Evolutionary conservation across 192 early-diverging fungal species (phyloP).

Genomic region (Rhizophlyctis rosea): DNA sequence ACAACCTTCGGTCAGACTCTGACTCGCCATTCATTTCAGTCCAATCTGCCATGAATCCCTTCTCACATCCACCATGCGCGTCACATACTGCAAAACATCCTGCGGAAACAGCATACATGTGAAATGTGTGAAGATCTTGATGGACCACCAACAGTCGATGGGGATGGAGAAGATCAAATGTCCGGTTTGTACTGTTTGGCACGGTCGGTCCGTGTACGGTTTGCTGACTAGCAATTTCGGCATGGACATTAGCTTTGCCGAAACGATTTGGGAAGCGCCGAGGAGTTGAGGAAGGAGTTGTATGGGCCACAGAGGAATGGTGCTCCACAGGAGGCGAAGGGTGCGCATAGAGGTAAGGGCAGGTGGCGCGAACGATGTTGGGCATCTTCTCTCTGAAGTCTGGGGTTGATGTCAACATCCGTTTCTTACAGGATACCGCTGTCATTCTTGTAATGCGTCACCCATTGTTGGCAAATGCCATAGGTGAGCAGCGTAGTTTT

Average conservation of each 20-base stretch:
- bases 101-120: constrained; percentile 53
- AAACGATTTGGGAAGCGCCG: constrained; percentile 37
- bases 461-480: constrained; percentile 39
- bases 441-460: constrained; percentile 23
- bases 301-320: constrained; percentile 1
- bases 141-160: constrained; percentile 46
- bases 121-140: constrained; percentile 45
- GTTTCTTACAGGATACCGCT: constrained; percentile 20
- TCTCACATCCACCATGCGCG: neutral
- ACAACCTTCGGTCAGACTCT: too few relatives aligned
- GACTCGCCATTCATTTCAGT: constrained; percentile 16
- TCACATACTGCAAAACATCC: constrained; percentile 38
- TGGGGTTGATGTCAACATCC: neutral
- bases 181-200: constrained; percentile 29
- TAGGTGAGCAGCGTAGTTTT: too few relatives aligned
- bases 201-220: neutral
- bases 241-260: constrained; percentile 33
- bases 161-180: constrained; percentile 41
- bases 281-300: constrained; percentile 33
- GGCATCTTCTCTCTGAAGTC: neutral
- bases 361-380: too few relatives aligned
- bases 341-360: constrained; percentile 25
- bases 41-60: constrained; percentile 51
- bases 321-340: constrained; percentile 15
- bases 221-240: neutral